Base-by-base conservation (phyloP, 371 early-diverging fungal species). In the Actinomortierella ambigua region DNA sequence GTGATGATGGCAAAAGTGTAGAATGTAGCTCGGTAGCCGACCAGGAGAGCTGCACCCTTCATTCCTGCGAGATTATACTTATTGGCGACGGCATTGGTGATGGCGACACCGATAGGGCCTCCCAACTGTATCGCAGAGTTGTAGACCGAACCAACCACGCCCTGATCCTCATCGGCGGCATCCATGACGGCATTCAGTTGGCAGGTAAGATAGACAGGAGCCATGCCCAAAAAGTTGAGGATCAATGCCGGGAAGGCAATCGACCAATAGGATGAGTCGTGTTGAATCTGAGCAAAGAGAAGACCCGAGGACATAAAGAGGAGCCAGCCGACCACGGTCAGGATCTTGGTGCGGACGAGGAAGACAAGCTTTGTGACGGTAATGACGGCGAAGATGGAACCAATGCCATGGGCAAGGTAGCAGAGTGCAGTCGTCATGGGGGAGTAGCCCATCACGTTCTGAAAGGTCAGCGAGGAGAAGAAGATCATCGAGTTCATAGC, bases 191-290 rank as follows among this genome's bases (percentile, higher is more conserved):
- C 2, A 3, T 3, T 23, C 29, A 27, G 7, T 28, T 23, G 17
- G 8, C 18, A 23, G 5, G 40, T n/a, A 13, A 40, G 8, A 18
- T 27, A 18, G n/a, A 39, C 1, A 39, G 17, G 29, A 26, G 17
- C 17, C 17, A 27, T 17, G 29, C 27, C 50, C 4, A 50, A 26
- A 24, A 26, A 11, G 23, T 50, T 4, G 14, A 26, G 4, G 50
- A 70, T 65, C 34, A 70, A 56, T n/a, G 62, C 65, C 7, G 71
- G 71, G 65, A 70, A 70, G 24, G 59, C 44, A 40, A 70, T 49
- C 28, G 42, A n/a, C 65, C 61, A 65, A 61, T 70, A 70, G 2
- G 24, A 63, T 0, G 78, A 79, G 23, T 81, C 69, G 18, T 80
- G 75, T 11, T 68, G 61, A 13, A 61, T 69, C 27, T 84, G 73